These are phyloP conservation scores for Leishmania braziliensis DNA, from an alignment of 208 protist genomes.

Conservation along the genomic window DNA sequence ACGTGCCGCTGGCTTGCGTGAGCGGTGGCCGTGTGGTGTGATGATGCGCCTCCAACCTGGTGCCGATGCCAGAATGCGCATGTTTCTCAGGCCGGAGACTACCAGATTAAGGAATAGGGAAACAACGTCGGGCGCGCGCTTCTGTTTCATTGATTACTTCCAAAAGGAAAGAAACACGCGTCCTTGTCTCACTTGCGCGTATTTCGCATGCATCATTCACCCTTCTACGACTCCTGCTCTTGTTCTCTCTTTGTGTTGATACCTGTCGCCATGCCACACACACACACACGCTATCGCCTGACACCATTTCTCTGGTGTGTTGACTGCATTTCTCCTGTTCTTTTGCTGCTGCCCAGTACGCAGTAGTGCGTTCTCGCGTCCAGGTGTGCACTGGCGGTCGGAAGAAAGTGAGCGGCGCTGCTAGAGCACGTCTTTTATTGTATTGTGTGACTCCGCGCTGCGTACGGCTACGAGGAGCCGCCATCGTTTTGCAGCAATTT, in stretches of 20 bases:
- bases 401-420: not conserved
- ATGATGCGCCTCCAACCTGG: not conserved
- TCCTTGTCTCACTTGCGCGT: not conserved
- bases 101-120: not conserved
- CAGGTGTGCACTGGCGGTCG: not conserved
- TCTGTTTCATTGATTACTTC: not conserved
- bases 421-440: not conserved
- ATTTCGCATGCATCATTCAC: not conserved
- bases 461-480: too few species aligned
- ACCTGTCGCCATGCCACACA: not conserved
- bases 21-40: not conserved
- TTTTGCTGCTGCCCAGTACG: not conserved
- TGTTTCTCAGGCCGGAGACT: not conserved
- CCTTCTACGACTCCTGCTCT: not conserved
- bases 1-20: not conserved
- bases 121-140: not conserved
- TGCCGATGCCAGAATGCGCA: not conserved
- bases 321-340: not conserved
- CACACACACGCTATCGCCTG: not conserved
- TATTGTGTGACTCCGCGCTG: not conserved
- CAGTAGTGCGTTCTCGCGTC: not conserved
- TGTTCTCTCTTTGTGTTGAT: not conserved
- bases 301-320: not conserved
- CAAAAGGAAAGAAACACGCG: not conserved
- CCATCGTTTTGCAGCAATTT: not conserved